phyloP scores from a whole-genome alignment of 2,329 filamentous ascomycete genomes.

The Calonectria fujianensis region DNA sequence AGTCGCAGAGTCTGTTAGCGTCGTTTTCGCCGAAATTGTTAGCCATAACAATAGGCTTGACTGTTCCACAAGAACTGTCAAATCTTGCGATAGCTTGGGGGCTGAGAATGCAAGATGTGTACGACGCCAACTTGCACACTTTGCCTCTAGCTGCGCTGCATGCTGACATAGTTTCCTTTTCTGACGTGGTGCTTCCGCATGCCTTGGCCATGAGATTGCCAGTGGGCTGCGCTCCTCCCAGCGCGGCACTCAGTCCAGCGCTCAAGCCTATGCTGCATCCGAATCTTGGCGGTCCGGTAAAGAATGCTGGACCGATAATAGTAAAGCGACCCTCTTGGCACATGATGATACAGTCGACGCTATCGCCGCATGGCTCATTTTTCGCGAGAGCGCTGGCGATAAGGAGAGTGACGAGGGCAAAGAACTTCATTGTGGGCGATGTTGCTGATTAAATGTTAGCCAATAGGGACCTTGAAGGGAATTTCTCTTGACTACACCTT shows the following conservation, averaged over 20 bases:
- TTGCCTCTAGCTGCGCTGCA: not conserved
- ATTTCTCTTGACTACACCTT: too few relatives aligned
- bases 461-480: too few relatives aligned
- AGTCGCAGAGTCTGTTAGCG: not conserved
- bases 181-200: not conserved
- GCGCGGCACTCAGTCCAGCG: not conserved
- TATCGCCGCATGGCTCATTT: constrained; percentile 14
- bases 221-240: not conserved
- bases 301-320: not conserved
- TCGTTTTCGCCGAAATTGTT: not conserved
- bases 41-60: constrained; percentile 6
- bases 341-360: constrained; percentile 6
- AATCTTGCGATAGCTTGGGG: not conserved
- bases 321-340: constrained; percentile 10
- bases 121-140: not conserved
- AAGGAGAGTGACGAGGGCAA: not conserved
- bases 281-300: not conserved
- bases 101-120: not conserved
- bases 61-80: constrained; percentile 1
- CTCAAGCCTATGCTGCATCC: constrained; percentile 3
- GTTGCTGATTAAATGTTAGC: not conserved
- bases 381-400: not conserved
- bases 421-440: not conserved
- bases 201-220: constrained; percentile 13
- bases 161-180: not conserved